phyloP scores from a whole-genome alignment of 1,284 basidiomycete genomes.

The Spongiforma sp. region DNA sequence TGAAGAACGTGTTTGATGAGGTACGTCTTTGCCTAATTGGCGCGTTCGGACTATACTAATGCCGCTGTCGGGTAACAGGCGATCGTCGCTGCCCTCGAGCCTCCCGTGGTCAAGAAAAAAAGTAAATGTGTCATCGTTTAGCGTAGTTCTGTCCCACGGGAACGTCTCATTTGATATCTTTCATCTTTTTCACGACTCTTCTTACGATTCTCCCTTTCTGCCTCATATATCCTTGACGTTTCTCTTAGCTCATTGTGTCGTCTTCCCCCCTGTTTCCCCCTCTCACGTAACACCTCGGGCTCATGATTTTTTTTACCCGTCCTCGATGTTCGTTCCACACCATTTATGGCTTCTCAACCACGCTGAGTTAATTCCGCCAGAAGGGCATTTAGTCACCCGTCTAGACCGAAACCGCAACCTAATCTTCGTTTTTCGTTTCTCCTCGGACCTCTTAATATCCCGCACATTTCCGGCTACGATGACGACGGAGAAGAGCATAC shows the following conservation, averaged over 20 bases:
- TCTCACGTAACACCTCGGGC: conserved; percentile 30
- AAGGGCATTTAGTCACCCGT: conserved; percentile 27
- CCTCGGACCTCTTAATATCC: conserved; percentile 11
- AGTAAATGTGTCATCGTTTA: conserved; percentile 87
- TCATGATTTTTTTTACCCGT: conserved; percentile 32
- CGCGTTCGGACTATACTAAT: conserved; percentile 9
- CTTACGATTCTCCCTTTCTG: conserved; percentile 34
- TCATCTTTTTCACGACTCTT: conserved; percentile 41
- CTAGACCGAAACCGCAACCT: conserved; percentile 32
- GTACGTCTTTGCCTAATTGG: no score
- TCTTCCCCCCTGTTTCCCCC: neutral
- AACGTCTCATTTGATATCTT: conserved; percentile 40
- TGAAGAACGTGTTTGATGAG: no score
- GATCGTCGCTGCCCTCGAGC: conserved; percentile 97
- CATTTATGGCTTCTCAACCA: conserved; percentile 24
- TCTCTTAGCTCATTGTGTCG: conserved; percentile 25
- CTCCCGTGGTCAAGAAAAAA: conserved; percentile 89
- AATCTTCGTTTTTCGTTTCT: conserved; percentile 28
- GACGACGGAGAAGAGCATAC: conserved; percentile 14
- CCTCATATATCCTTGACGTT: conserved; percentile 46
- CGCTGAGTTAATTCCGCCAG: conserved; percentile 34
- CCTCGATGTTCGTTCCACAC: conserved; percentile 26
- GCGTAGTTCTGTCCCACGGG: conserved; percentile 39
- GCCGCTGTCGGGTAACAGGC: conserved; percentile 59
- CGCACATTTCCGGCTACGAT: no score